phyloP scores from a whole-genome alignment of 2,329 filamentous ascomycete species.

The Cordyceps cicadae region DNA sequence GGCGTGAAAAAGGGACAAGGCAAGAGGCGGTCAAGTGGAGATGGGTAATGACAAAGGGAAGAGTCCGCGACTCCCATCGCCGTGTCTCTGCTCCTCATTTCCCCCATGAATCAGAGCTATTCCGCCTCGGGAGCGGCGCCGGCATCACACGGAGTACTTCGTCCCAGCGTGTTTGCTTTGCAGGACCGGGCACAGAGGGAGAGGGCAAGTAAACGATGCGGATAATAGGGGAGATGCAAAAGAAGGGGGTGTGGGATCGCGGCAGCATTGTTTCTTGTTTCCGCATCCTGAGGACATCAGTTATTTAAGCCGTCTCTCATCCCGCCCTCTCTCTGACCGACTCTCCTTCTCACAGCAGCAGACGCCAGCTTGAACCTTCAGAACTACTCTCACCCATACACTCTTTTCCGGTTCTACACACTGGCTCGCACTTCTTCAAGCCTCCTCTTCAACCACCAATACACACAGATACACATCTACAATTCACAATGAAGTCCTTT shows the following conservation, averaged over 20 bases:
- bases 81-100: constrained; percentile 12
- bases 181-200: not conserved
- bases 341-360: not conserved
- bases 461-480: constrained; percentile 9
- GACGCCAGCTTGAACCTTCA: constrained; percentile 11
- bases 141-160: not conserved
- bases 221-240: not conserved
- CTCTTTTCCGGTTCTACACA: constrained; percentile 11
- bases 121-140: not conserved
- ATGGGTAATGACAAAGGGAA: not conserved
- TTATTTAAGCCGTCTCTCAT: constrained; percentile 8
- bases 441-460: constrained; percentile 12
- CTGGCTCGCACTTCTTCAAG: not conserved
- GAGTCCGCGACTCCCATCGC: not conserved
- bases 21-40: constrained; percentile 1
- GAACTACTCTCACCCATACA: constrained; percentile 13
- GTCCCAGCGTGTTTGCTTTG: not conserved
- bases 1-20: not conserved
- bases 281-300: not conserved
- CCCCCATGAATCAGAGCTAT: constrained; percentile 12
- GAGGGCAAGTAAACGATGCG: not conserved
- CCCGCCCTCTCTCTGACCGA: not conserved
- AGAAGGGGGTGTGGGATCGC: not conserved
- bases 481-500: constrained; percentile 20
- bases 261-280: not conserved